Base-by-base conservation (phyloP, 176 grass and related monocot genomes). In the Leersia perrieri region DNA sequence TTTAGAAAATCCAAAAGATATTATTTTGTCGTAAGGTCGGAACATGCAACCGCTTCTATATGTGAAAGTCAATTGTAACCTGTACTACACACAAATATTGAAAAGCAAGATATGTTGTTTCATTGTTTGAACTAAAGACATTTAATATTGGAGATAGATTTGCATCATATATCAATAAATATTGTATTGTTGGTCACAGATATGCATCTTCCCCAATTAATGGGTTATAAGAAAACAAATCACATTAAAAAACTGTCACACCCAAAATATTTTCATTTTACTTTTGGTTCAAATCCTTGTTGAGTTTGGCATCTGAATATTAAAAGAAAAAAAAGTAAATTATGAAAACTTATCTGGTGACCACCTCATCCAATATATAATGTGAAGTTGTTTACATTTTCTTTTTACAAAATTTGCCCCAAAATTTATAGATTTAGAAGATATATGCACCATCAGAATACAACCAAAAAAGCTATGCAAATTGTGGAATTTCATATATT, bases 81-180 rank as follows among this genome's bases (percentile, higher is more conserved):
- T 26, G n/a, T 73, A 40, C 45, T 25, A 73, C 60, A 66, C 45
- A 7, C 28, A 60, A 81, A 33, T 6, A 7, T 51, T n/a, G 1
- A 5, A 61, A 20, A 20, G 20, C 3, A 79, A 73, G 67, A 79
- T 79, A 74, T 29, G 13, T 2, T 44, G 4, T 33, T 70, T 32
- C n/a, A 82, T 74, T 73, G 29, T 79, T 51, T 20, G 5, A 7
- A 22, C 27, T 33, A 47, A 23, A 3, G 8, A 22, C 30, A 88
- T 74, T 88, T 49, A 84, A 49, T 84, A 15, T 45, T 68, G 16
- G 15, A 73, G 61, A 74, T 74, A 79, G 65, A 66, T 44, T 67
- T 45, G 16, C 36, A 36, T 14, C 0, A 15, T 45, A 45, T 31
- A 44, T 35, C 45, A 20, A 53, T 10, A 2, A 25, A 20, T 58